phyloP scores from a whole-genome alignment of 2,329 filamentous ascomycete species.

The Claviceps lovelessii region DNA sequence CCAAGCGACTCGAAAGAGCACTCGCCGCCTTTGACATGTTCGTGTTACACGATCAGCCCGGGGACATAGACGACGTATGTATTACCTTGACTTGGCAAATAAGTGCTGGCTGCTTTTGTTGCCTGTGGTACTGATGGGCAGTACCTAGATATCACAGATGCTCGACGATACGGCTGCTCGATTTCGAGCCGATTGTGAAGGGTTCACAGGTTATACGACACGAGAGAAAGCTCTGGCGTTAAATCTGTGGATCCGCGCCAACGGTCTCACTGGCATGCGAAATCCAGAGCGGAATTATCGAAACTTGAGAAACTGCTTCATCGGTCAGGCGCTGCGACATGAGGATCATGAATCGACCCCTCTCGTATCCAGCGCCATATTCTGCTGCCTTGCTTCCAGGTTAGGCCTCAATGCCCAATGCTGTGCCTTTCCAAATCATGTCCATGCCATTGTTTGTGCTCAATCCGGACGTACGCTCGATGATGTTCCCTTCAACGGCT shows the following conservation, averaged over 20 bases:
- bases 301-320: slow-evolving; percentile 72
- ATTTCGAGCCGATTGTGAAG: slow-evolving; percentile 38
- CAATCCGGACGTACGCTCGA: slow-evolving; percentile 47
- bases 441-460: slow-evolving; percentile 63
- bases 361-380: slow-evolving; percentile 76
- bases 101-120: background rate
- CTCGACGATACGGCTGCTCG: slow-evolving; percentile 48
- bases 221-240: slow-evolving; percentile 55
- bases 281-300: slow-evolving; percentile 55
- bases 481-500: slow-evolving; percentile 22
- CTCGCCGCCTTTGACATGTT: slow-evolving; percentile 84
- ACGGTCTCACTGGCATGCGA: slow-evolving; percentile 57
- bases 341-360: slow-evolving; percentile 66
- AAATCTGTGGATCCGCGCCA: slow-evolving; percentile 52
- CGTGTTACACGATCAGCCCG: slow-evolving; percentile 54
- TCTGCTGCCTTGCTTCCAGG: slow-evolving; percentile 60
- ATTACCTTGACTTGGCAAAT: background rate
- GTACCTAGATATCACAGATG: slow-evolving; percentile 40
- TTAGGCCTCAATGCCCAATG: slow-evolving; percentile 64
- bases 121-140: background rate
- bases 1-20: slow-evolving; percentile 48
- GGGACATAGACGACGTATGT: slow-evolving; percentile 60
- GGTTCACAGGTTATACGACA: slow-evolving; percentile 42
- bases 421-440: slow-evolving; percentile 71
- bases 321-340: slow-evolving; percentile 66